Percentiles rank a stretch among this genome's conserved stretches.
These are phyloP conservation scores for Penicillium desertorum DNA, from an alignment of 495 filamentous ascomycete species.

Conservation along the genomic window DNA sequence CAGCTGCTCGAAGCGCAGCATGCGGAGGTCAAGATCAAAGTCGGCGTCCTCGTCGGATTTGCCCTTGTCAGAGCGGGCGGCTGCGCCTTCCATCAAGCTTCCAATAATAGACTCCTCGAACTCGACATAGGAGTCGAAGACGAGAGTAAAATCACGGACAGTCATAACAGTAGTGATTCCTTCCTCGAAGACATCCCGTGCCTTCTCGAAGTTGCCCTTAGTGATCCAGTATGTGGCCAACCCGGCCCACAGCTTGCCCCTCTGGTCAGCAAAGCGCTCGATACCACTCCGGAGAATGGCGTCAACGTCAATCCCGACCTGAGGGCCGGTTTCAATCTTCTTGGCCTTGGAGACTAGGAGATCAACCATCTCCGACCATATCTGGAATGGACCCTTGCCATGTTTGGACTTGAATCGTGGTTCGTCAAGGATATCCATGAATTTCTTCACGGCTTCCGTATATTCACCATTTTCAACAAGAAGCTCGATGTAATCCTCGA, in stretches of 20 bases:
- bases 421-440: slow-evolving; percentile 93
- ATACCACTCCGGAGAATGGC: slow-evolving; percentile 93
- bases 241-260: slow-evolving; percentile 95
- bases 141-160: slow-evolving; percentile 93
- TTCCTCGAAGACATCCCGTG: slow-evolving; percentile 93
- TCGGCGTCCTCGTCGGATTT: slow-evolving; percentile 82
- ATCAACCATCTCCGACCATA: slow-evolving; percentile 99
- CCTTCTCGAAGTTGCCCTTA: slow-evolving; percentile 84
- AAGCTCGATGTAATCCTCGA: slow-evolving; percentile 90
- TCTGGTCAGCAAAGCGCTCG: slow-evolving; percentile 86
- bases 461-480: slow-evolving; percentile 79
- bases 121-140: slow-evolving; percentile 95
- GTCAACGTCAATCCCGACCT: slow-evolving; percentile 85
- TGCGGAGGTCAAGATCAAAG: slow-evolving; percentile 93
- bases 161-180: slow-evolving; percentile 98
- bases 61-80: slow-evolving; percentile 76
- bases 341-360: slow-evolving; percentile 88
- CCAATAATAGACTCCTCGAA: slow-evolving; percentile 97
- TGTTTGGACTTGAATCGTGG: slow-evolving; percentile 88
- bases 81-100: slow-evolving; percentile 84
- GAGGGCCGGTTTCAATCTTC: slow-evolving; percentile 76
- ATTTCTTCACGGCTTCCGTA: slow-evolving; percentile 89
- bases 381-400: slow-evolving; percentile 89
- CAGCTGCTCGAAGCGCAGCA: slow-evolving; percentile 96
- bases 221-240: slow-evolving; percentile 97